Conservation (phyloP, 345 rosid genomes). For the Arabis hirsuta region DNA sequence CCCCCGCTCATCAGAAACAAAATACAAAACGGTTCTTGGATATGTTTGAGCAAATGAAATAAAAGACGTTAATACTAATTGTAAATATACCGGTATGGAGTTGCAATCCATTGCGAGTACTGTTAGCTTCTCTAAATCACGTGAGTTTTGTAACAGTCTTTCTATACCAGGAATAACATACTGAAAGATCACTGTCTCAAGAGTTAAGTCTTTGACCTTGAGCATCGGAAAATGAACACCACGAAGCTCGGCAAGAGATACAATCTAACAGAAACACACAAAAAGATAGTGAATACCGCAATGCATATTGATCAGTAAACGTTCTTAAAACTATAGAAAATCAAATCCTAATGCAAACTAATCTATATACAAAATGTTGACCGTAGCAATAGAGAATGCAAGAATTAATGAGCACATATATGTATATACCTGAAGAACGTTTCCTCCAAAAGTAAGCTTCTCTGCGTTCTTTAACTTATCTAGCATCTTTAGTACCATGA, state of each 20-base stretch:
- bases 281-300: background rate
- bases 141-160: constrained; percentile 15
- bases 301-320: background rate
- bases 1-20: no score
- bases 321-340: background rate
- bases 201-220: constrained; percentile 6
- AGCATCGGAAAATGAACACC: constrained; percentile 16
- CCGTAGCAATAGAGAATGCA: background rate
- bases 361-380: no score
- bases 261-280: background rate
- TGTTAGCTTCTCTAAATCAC: constrained; percentile 12
- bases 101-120: background rate
- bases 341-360: background rate
- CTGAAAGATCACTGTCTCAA: background rate
- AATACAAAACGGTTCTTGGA: no score
- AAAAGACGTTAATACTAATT: no score
- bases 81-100: background rate
- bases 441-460: constrained; percentile 1
- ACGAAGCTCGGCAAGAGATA: constrained; percentile 7
- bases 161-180: constrained; percentile 1
- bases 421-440: background rate
- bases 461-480: constrained; percentile 2
- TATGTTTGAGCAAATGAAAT: no score
- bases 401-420: background rate
- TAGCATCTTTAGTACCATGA: background rate